Evolutionary conservation across 2,329 filamentous ascomycete species (phyloP), one percentile per base, ranked within the genome.

Genomic region (Calcarisporium arbuscula): DNA sequence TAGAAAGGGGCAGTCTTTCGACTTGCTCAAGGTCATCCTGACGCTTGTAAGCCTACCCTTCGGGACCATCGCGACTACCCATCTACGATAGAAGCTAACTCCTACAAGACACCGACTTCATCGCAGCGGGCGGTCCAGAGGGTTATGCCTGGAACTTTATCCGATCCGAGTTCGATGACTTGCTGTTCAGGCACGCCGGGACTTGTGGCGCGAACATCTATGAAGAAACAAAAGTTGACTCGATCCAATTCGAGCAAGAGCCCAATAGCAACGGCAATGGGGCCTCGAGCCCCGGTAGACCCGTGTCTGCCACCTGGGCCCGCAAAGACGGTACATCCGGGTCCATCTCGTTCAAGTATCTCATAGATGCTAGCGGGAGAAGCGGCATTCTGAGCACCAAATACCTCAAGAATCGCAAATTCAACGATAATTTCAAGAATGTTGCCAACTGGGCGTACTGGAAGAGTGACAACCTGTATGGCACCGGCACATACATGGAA

Each of bases 391-490:
- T 72, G 9, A 60, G 52, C 31, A 72, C 65, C 15, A 68, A 67
- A 42, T 70, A 72, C 41, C 36, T 66, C 17, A 70, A 68, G 49
- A 68, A 68, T 42, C 60, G 69, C 2, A 52, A 48, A 5, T 65
- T 54, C 43, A 74, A 72, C 44, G 41, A 64, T 25, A 61, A 55
- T 1, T 51, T 72, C 15, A 70, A 71, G 51, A 73, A 70, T 36
- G 39, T 70, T 8, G 68, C 70, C 6, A 63, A 41, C 32, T 73
- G 68, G 69, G 62, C 50, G 1, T 74, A 73, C 43, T 74, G 58
- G 55, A 58, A 60, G 32, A 53, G 51, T 7, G 52, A 47, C 6
- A 50, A 43, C 4, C 8, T 38, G 0, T 66, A 64, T 38, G 57
- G 42, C 5, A 11, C 32, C 4, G 65, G 62, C 4, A 64, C 60